Evolutionary conservation across 2,329 filamentous ascomycete species (phyloP).

Genomic region (Thyridium curvatum): DNA sequence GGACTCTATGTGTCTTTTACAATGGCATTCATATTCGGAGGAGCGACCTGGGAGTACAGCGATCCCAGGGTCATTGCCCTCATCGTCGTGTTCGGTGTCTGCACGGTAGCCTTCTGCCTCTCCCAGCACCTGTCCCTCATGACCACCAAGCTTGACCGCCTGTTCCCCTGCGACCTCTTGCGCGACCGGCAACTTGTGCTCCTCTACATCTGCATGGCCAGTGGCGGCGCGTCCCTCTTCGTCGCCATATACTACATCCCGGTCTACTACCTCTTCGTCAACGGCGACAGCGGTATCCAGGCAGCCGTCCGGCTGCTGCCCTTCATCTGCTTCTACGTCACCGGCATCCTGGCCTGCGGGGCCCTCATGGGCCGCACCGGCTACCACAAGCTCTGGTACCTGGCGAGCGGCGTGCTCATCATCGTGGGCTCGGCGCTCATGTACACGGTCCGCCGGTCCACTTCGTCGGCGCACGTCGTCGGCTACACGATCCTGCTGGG

Average conservation of each 20-base stretch:
- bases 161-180: slow-evolving; percentile 44
- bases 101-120: slow-evolving; percentile 33
- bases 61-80: slow-evolving; percentile 9
- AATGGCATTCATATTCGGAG: slow-evolving; percentile 46
- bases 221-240: slow-evolving; percentile 14
- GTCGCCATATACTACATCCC: slow-evolving; percentile 42
- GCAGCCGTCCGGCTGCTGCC: slow-evolving; percentile 31
- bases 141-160: slow-evolving; percentile 24
- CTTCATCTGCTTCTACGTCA: slow-evolving; percentile 26
- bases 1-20: slow-evolving; percentile 33
- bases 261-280: slow-evolving; percentile 42
- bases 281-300: slow-evolving; percentile 26
- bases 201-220: slow-evolving; percentile 30
- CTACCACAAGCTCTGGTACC: slow-evolving; percentile 33
- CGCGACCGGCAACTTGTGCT: slow-evolving; percentile 26
- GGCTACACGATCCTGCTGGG: slow-evolving; percentile 30
- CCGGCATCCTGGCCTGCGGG: slow-evolving; percentile 25
- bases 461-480: slow-evolving; percentile 17
- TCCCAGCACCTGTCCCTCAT: slow-evolving; percentile 36
- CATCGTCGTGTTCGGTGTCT: slow-evolving; percentile 14
- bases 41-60: slow-evolving; percentile 40
- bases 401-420: slow-evolving; percentile 24
- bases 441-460: slow-evolving; percentile 17
- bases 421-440: slow-evolving; percentile 27
- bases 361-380: slow-evolving; percentile 23